phyloP scores from a whole-genome alignment of 306 rosid species.

The Astragalus glycyphyllos region DNA sequence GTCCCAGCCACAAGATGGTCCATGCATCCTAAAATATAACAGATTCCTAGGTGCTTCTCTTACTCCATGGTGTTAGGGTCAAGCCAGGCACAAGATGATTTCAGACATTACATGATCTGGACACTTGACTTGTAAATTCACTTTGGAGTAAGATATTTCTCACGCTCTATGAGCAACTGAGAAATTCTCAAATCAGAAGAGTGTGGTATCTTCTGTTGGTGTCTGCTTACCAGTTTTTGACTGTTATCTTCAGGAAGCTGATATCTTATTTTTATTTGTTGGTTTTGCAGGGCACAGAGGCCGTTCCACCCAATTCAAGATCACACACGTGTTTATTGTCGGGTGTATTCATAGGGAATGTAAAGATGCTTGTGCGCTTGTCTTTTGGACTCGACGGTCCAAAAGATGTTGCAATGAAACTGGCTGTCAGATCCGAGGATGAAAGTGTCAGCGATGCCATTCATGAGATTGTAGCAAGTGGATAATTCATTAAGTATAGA shows the following conservation, averaged over 20 bases:
- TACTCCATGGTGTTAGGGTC: background rate
- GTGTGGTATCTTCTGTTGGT: background rate
- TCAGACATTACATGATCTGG: slow-evolving; percentile 5
- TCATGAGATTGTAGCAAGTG: slow-evolving; percentile 91
- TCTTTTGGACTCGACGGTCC: slow-evolving; percentile 91
- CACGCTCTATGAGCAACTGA: background rate
- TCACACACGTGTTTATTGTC: slow-evolving; percentile 84
- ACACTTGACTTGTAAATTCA: background rate
- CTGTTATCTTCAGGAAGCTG: slow-evolving; percentile 32
- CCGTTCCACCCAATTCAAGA: slow-evolving; percentile 85
- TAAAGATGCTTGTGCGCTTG: slow-evolving; percentile 81
- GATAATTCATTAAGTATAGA: slow-evolving; percentile 56
- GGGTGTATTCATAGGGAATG: slow-evolving; percentile 84
- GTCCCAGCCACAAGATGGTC: background rate
- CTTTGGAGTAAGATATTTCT: slow-evolving; percentile 10
- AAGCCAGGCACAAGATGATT: background rate
- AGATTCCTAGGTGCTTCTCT: background rate
- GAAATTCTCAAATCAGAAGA: slow-evolving; percentile 21
- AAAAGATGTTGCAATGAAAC: slow-evolving; percentile 94
- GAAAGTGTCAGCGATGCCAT: slow-evolving; percentile 79
- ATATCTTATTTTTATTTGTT: slow-evolving; percentile 20
- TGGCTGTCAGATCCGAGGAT: slow-evolving; percentile 82
- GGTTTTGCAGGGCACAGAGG: slow-evolving; percentile 85
- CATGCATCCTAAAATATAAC: slow-evolving; percentile 24
- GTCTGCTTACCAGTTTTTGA: slow-evolving; percentile 13